Conservation (phyloP, 345 rosid genomes). For the Clausena lansium region DNA sequence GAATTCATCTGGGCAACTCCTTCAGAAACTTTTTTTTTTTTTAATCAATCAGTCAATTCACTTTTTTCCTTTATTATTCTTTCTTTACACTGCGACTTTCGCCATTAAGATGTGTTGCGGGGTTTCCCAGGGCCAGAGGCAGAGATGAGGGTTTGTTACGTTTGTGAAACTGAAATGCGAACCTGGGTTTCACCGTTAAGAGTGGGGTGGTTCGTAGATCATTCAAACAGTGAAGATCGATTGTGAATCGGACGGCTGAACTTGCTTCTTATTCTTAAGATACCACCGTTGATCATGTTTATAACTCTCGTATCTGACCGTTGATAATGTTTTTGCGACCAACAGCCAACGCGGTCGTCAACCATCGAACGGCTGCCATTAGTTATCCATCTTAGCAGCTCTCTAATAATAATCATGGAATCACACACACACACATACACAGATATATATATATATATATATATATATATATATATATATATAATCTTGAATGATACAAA, state of each 20-base stretch:
- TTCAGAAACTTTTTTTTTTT: not conserved
- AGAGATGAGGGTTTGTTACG: slow-evolving; percentile 25
- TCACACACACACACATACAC: too few relatives aligned
- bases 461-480: too few relatives aligned
- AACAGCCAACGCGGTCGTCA: too few relatives aligned
- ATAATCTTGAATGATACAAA: too few relatives aligned
- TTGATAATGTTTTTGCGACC: not conserved
- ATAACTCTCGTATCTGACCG: not conserved
- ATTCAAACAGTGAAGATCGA: not conserved
- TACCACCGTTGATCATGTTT: not conserved
- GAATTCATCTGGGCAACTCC: slow-evolving; percentile 46
- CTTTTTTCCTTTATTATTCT: not conserved
- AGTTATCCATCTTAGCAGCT: too few relatives aligned
- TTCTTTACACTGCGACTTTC: too few relatives aligned
- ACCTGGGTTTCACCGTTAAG: slow-evolving; percentile 2
- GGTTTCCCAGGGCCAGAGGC: not conserved
- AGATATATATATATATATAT: too few relatives aligned
- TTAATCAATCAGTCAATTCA: not conserved
- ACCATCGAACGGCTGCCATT: too few relatives aligned
- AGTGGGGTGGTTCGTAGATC: slow-evolving; percentile 8
- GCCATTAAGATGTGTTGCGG: too few relatives aligned
- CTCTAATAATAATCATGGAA: too few relatives aligned
- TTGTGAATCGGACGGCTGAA: not conserved
- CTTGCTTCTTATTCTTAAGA: not conserved
- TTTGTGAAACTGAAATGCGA: too few relatives aligned